phyloP scores from a whole-genome alignment of 352 stramenopile genomes.

The Globisporangium radiosum region DNA sequence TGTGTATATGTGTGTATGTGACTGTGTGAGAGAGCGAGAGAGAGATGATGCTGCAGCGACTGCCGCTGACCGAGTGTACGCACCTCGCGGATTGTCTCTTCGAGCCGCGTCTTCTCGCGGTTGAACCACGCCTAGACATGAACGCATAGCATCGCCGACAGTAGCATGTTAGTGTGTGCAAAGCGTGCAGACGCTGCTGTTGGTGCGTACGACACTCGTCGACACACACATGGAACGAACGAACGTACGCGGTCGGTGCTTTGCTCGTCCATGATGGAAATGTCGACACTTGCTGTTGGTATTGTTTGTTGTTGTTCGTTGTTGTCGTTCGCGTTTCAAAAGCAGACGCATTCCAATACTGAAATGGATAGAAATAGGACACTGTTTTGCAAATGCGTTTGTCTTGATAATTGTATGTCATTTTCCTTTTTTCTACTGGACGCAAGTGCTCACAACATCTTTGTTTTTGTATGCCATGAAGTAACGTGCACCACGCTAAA shows the following conservation, averaged over 20 bases:
- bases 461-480: not conserved
- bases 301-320: no score
- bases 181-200: not conserved
- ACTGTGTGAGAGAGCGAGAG: not conserved
- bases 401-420: no score
- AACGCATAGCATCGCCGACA: not conserved
- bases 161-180: not conserved
- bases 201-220: not conserved
- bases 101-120: conserved; percentile 57
- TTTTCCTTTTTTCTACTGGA: not conserved
- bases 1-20: not conserved
- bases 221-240: not conserved
- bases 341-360: no score
- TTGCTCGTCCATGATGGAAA: conserved; percentile 5
- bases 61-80: not conserved
- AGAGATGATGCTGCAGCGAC: not conserved
- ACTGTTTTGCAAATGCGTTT: no score
- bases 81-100: conserved; percentile 72
- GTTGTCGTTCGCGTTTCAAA: no score
- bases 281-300: no score
- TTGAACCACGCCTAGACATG: conserved; percentile 49
- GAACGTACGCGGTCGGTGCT: conserved; percentile 5
- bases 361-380: no score
- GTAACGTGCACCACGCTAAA: not conserved
- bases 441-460: not conserved